Evolutionary conservation across 805 yeast genomes (phyloP), one percentile per base, ranked within the genome.

Genomic region (Ascoidea rubescens): DNA sequence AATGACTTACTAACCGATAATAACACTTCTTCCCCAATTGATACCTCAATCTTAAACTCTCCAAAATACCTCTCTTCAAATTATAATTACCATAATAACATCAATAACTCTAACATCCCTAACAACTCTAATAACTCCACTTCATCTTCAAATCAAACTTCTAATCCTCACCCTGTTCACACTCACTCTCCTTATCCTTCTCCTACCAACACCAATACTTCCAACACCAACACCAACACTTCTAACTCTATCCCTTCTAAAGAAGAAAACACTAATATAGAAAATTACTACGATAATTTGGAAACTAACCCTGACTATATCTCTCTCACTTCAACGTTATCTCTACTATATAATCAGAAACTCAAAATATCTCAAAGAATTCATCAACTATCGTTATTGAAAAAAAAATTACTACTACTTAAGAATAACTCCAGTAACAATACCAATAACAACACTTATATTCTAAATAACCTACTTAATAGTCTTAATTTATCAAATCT

Each of bases 291-390:
- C 12, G 46, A 49, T 45, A 30, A 45, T 8, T 16, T 50, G 12
- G 48, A 50, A 21, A 30, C 28, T 17, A 55, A 55, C 44, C 50
- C 50, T 2, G 58, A 55, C 45, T 53, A 55, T 46, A 50, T 55
- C 2, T 31, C 54, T 5, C 50, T 55, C 8, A 52, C 55, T 45
- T 52, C 56, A 5, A 50, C 55, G n/a, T 46, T 55, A 21, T 49
- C 37, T 47, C 47, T 55, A 14, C 49, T 55, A 5, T 54, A 52
- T 45, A 31, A 17, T 4, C 56, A 54, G 43, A 45, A 48, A 44
- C 44, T 51, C 17, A 55, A 54, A 32, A 49, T 52, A 28, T 37
- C 49, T 45, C 48, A 46, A 30, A 55, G 54, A 31, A 55, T 55
- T 31, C 8, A 37, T 37, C 8, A 37, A 37, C 14, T 37, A 37